Base-by-base conservation (phyloP, 1,139 yeast genomes). In the Spencermartinsiella ligniputridi region DNA sequence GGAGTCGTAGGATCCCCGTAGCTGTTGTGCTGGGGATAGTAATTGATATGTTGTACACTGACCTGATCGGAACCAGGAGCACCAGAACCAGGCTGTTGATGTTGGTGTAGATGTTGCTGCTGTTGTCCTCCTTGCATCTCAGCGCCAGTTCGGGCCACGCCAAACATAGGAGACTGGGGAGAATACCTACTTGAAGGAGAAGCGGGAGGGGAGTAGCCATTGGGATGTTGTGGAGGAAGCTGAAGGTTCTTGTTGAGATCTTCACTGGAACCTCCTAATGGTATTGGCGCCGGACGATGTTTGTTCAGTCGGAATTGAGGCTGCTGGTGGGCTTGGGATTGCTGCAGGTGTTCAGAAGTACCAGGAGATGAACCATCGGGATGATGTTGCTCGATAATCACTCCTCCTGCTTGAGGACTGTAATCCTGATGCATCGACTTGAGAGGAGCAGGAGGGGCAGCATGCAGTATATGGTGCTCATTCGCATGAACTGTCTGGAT, bases 401-500 rank as follows among this genome's bases (percentile, higher is more conserved):
- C 25, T 22, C 25, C 25, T 8, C 25, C 25, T n/a, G n/a, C n/a
- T 11, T 22, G 25, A 6, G 25, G 9, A 11, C 25, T 22, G 25
- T 22, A 22, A n/a, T n/a, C n/a, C 25, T 22, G 15, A 9, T 27
- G 13, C 32, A 9, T 9, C 8, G 29, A 13, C 36, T 24, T 18
- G 36, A 21, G 17, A n/a, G 44, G 47, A 3, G 44, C 37, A 3
- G 47, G 47, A n/a, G 44, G 43, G 11, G 44, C 44, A n/a, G 47
- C 44, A 19, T 40, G 44, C 17, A 44, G 16, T 11, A 40, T 44
- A 52, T 71, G 77, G 46, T 73, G 75, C 56, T 85, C 89, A 62
- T 80, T 81, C 25, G 94, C 89, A 62, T 89, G 97, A 12, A 89
- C 97, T 0, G 96, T 86, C 60, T 88, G 95, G 52, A 84, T 83